Evolutionary conservation across 192 early-diverging fungal species (phyloP).

Genomic region (Nowakowskiella sp.): DNA sequence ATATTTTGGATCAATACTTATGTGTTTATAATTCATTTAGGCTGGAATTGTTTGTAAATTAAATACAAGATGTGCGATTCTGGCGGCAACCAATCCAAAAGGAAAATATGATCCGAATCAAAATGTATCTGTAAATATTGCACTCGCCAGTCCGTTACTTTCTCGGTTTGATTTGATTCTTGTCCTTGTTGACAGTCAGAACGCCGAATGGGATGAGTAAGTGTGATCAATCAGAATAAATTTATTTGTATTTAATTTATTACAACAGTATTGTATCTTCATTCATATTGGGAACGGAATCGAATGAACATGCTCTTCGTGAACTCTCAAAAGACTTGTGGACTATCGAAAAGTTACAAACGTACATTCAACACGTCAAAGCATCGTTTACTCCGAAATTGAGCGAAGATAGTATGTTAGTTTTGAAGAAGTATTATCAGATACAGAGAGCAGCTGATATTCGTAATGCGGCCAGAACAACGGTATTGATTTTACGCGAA

Average conservation of each 20-base stretch:
- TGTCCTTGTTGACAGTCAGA: slow-evolving; percentile 56
- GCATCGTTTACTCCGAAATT: slow-evolving; percentile 42
- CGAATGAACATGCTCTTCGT: background rate
- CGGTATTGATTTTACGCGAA: slow-evolving; percentile 44
- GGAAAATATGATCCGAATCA: slow-evolving; percentile 60
- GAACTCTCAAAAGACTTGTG: slow-evolving; percentile 24
- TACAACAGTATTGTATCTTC: slow-evolving; percentile 27
- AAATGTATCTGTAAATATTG: slow-evolving; percentile 58
- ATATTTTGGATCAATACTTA: background rate
- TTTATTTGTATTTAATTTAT: slow-evolving; percentile 12
- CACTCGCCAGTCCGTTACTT: slow-evolving; percentile 54
- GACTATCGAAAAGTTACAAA: slow-evolving; percentile 56
- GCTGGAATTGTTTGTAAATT: slow-evolving; percentile 72
- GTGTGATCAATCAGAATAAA: slow-evolving; percentile 7
- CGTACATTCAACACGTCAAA: slow-evolving; percentile 59
- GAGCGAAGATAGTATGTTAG: slow-evolving; percentile 50
- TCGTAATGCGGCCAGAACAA: slow-evolving; percentile 62
- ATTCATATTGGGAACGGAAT: slow-evolving; percentile 28
- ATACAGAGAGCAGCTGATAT: slow-evolving; percentile 57
- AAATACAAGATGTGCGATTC: slow-evolving; percentile 68
- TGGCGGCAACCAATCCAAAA: slow-evolving; percentile 72
- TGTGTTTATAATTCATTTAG: background rate
- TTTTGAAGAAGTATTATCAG: slow-evolving; percentile 64
- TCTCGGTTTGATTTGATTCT: slow-evolving; percentile 70
- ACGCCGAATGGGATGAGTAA: slow-evolving; percentile 59